Base-by-base conservation (phyloP, 495 filamentous ascomycete genomes). In the Chaetomium fimeti region DNA sequence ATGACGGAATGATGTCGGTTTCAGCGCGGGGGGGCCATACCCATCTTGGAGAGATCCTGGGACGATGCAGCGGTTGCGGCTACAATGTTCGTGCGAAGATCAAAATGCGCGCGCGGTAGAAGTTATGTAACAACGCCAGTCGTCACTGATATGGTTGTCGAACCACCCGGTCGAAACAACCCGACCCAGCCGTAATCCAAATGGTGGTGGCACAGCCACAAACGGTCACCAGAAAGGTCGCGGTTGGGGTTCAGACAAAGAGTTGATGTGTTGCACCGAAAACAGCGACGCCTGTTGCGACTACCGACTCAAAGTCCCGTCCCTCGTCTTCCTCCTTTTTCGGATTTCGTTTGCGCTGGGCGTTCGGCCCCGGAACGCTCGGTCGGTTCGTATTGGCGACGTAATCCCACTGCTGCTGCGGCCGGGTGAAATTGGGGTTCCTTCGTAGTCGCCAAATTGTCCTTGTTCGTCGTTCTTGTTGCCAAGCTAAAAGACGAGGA, bases 11-110 rank as follows among this genome's bases (percentile, higher is more conserved):
- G 40, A 25, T 24, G 22, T 22, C 27, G 25, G 36, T 15, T 57
- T 20, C 22, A 40, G 32, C 18, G n/a, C 4, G 8, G 18, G 24
- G 22, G 20, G 38, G 9, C 51, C 61, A 49, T 63, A 63, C 61
- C 61, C 61, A 63, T 63, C 29, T 48, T 57, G 43, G 20, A 57
- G 32, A 25, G 11, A 29, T 6, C 42, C 5, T 24, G 3, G 20
- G 20, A 12, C 42, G 32, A 52, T 28, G 43, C n/a, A 51, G 45
- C 29, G 43, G 43, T 38, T 40, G 28, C 27, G 24, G 25, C 18
- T 49, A 3, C 27, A 56, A 13, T 8, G 24, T 45, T 43, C 40
- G 20, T 40, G 12, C 53, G 32, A 32, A 56, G 28, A 25, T 22
- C 38, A 22, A 11, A 38, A 25, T 20, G 25, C 22, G 36, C 12